Conservation (phyloP, 768 basidiomycete genomes). For the Lactarius quietus region DNA sequence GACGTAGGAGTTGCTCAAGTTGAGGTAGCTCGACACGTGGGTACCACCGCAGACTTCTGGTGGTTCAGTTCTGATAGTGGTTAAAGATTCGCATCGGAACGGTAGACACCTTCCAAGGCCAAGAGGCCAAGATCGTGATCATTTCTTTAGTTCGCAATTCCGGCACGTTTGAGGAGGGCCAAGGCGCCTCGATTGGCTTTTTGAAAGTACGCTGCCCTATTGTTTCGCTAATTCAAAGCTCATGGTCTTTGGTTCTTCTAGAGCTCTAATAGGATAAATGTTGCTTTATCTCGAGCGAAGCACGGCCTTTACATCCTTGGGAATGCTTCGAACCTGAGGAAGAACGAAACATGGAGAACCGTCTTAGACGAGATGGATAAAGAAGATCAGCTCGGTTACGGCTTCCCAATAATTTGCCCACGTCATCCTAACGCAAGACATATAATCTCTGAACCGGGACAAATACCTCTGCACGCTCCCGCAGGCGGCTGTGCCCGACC, state of each 20-base stretch:
- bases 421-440: conserved; percentile 15
- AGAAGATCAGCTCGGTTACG: conserved; percentile 31
- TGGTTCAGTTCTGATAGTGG: not conserved
- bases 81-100: conserved; percentile 64
- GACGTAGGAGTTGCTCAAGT: conserved; percentile 43
- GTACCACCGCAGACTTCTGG: conserved; percentile 20
- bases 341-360: conserved; percentile 53
- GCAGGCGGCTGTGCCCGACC: conserved; percentile 34
- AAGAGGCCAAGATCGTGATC: conserved; percentile 69
- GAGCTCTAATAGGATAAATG: conserved; percentile 40
- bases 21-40: conserved; percentile 50
- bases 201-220: conserved; percentile 47
- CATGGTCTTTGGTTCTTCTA: conserved; percentile 9
- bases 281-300: conserved; percentile 69
- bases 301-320: conserved; percentile 74
- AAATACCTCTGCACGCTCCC: conserved; percentile 18
- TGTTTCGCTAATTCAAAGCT: conserved; percentile 31
- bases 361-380: conserved; percentile 56
- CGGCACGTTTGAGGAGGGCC: conserved; percentile 42
- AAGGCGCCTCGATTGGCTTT: conserved; percentile 55
- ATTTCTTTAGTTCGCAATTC: conserved; percentile 72
- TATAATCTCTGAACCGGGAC: conserved; percentile 16
- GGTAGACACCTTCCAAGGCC: conserved; percentile 76
- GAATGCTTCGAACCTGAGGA: conserved; percentile 53
- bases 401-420: conserved; percentile 20